phyloP scores from a whole-genome alignment of 331 rosid genomes.

The Erythrophleum ivorense region DNA sequence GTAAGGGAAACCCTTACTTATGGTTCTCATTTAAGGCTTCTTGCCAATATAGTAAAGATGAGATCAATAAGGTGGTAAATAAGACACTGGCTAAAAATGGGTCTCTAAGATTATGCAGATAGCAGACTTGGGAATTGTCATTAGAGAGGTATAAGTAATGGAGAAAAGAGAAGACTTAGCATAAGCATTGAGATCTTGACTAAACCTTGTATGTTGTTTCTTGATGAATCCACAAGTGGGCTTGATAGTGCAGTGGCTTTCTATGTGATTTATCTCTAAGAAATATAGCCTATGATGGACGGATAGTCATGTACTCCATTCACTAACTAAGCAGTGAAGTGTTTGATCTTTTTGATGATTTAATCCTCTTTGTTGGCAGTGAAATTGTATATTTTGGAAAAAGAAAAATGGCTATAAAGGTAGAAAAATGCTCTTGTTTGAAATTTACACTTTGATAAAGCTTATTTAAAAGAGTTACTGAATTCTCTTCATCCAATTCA shows the following conservation, averaged over 20 bases:
- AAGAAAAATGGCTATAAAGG: constrained; percentile 24
- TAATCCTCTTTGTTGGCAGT: constrained; percentile 48
- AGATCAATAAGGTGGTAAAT: constrained; percentile 48
- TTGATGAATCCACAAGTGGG: constrained; percentile 63
- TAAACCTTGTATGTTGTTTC: constrained; percentile 48
- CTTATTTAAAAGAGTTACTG: not conserved
- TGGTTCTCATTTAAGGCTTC: constrained; percentile 52
- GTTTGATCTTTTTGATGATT: constrained; percentile 46
- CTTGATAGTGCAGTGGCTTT: constrained; percentile 54
- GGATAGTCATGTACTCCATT: constrained; percentile 34
- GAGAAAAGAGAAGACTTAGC: constrained; percentile 54
- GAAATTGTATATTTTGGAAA: constrained; percentile 51
- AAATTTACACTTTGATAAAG: not conserved
- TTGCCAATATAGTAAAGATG: constrained; percentile 36
- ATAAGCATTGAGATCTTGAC: constrained; percentile 53
- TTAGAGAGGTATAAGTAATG: constrained; percentile 45
- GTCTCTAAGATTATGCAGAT: constrained; percentile 43
- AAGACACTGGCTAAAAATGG: constrained; percentile 46
- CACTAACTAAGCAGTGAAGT: constrained; percentile 44
- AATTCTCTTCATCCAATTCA: constrained; percentile 15
- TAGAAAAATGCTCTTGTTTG: not conserved
- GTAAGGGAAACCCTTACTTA: constrained; percentile 47
- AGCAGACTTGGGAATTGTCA: constrained; percentile 53
- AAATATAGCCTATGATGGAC: constrained; percentile 9
- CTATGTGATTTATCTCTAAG: constrained; percentile 40